These are phyloP conservation scores for Fennellomyces sp. DNA, from an alignment of 371 early-diverging fungal species.

Conservation along the genomic window DNA sequence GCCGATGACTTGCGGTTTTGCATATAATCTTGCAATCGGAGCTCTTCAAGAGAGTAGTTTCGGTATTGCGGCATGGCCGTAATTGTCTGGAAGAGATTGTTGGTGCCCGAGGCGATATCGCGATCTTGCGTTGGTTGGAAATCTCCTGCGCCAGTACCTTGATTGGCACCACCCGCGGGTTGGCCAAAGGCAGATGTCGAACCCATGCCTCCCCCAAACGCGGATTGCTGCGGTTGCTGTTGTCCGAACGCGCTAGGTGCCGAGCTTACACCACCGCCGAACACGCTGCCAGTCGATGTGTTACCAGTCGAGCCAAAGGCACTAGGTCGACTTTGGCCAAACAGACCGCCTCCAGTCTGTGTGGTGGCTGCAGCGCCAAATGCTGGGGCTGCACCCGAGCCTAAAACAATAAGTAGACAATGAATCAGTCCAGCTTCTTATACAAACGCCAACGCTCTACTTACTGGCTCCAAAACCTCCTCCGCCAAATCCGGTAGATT, in stretches of 20 bases:
- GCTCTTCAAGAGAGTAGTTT: slow-evolving; percentile 88
- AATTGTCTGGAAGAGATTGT: slow-evolving; percentile 74
- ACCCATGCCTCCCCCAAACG: slow-evolving; percentile 36
- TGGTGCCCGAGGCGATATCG: slow-evolving; percentile 60
- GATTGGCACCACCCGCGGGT: slow-evolving; percentile 48
- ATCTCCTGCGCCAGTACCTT: slow-evolving; percentile 83
- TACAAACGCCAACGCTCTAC: not conserved
- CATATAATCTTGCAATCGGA: slow-evolving; percentile 88
- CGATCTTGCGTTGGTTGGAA: slow-evolving; percentile 70
- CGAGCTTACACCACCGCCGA: slow-evolving; percentile 22
- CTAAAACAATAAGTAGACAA: not conserved
- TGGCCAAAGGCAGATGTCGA: slow-evolving; percentile 55
- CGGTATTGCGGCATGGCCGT: slow-evolving; percentile 92
- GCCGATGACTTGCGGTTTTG: slow-evolving; percentile 76
- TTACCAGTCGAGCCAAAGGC: slow-evolving; percentile 23
- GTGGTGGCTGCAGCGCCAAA: slow-evolving; percentile 53
- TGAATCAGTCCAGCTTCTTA: not conserved
- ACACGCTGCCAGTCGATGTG: slow-evolving; percentile 25
- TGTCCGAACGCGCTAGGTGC: slow-evolving; percentile 27
- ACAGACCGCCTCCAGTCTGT: slow-evolving; percentile 40
- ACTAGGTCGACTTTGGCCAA: slow-evolving; percentile 40
- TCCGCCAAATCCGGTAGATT: slow-evolving; percentile 9
- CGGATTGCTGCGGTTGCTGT: slow-evolving; percentile 25
- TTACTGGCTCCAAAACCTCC: slow-evolving; percentile 20
- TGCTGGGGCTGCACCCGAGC: not conserved